Percentiles rank a stretch among this genome's conserved stretches.
These are phyloP conservation scores for Viola pubescens DNA, from an alignment of 441 rosid genomes.

Conservation along the genomic window DNA sequence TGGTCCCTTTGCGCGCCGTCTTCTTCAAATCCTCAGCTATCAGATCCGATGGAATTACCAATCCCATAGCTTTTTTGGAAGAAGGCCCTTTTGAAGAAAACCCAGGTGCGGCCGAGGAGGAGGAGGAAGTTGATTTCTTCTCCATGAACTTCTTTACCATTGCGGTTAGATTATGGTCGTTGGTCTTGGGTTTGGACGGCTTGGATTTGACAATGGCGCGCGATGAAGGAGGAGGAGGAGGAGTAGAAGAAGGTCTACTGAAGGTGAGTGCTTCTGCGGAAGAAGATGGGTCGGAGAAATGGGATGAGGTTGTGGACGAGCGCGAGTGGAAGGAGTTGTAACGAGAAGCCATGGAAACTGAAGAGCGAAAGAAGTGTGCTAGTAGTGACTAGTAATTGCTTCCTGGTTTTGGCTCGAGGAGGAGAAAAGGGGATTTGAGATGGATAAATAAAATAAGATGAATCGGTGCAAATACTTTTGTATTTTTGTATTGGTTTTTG, in stretches of 20 bases:
- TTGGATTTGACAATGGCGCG: neutral
- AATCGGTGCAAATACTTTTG: too few relatives aligned
- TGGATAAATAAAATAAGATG: too few relatives aligned
- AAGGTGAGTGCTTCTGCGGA: too few relatives aligned
- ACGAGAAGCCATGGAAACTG: neutral
- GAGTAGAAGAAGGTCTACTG: neutral
- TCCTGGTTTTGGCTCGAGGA: too few relatives aligned
- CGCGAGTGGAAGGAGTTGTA: neutral
- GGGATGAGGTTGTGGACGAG: neutral
- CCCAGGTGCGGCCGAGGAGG: neutral
- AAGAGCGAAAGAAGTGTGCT: too few relatives aligned
- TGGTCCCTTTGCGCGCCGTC: conserved; percentile 40
- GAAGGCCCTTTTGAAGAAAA: neutral
- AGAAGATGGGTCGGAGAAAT: too few relatives aligned
- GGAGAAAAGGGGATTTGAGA: too few relatives aligned
- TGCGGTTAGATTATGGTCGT: neutral
- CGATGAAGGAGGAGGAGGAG: neutral
- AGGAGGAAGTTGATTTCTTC: neutral
- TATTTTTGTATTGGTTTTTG: too few relatives aligned
- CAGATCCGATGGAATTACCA: conserved; percentile 48
- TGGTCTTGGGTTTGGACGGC: neutral
- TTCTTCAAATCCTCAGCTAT: conserved; percentile 68
- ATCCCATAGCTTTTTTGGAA: conserved; percentile 12
- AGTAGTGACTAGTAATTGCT: too few relatives aligned
- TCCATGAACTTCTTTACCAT: neutral